Base-by-base conservation (phyloP, 345 rosid genomes). In the Brassica nigra region DNA sequence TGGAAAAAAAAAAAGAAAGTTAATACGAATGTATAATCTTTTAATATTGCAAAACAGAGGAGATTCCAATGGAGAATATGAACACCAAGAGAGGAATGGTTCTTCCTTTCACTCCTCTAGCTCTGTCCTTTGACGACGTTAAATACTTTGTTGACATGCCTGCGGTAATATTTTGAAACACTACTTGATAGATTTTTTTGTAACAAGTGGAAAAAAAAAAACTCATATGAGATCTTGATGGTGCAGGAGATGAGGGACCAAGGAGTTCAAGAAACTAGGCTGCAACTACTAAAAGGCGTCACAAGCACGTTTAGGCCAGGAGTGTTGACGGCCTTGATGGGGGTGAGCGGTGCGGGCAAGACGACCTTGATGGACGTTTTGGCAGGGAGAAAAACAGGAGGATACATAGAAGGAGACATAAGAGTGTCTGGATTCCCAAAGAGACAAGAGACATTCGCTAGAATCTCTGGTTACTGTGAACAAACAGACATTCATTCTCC, bases 321-420 rank as follows among this genome's bases (percentile, higher is more conserved):
- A 86, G 87, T 94, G 15, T 86, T 94, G 64, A 89, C 97, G 0
- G 98, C 98, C 10, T 76, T 94, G 37, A 94, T 94, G 97, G 98
- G 98, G 23, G 97, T 92, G 28, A 90, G 98, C 36, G 97, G 98
- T 8, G 98, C 98, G 2, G 98, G 98, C 30, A 94, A 94, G 89
- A 94, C 97, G 6, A 92, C 98, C 1, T 67, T 94, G 88, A 94
- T 94, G 98, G 98, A 94, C 76, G 97, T 92, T 86, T 81, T 94
- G 69, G 97, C 97, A 1, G 98, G 98, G 75, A 85, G 98, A 75
- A 94, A 94, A 75, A 92, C 97, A 0, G 93, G 94, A 54, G 96
- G 98, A 77, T 94, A 92, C 65, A 80, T 94, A 1, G 96, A 94
- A 58, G 98, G 98, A 8, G 97, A 92, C 9, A 74, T 92, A 63